Evolutionary conservation across 176 grass and related monocot genomes (phyloP), one percentile per base, ranked within the genome.

Genomic region (Oryza glaberrima): DNA sequence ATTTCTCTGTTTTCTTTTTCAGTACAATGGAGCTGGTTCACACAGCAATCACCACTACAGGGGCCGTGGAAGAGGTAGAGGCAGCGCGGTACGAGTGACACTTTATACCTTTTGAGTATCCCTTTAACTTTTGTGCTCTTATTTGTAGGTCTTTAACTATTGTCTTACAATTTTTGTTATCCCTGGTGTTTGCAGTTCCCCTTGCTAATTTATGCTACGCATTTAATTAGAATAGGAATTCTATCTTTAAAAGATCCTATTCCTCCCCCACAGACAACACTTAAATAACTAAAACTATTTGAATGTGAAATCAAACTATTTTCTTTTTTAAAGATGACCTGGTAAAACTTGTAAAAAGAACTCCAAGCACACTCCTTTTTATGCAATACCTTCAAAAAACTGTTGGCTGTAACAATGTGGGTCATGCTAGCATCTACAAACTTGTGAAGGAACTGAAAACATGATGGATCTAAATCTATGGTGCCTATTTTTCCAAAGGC

Each of bases 61-160:
- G 83, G 91, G 94, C 14, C 81, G 91, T 65, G 91, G 94, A 89
- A 94, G 94, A 72, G 91, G 88, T 32, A 86, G 93, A 88, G 90
- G 90, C 56, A 92, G 84, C 82, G 86, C 80, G 91, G 94, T 93
- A 96, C 69, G 70, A 63, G 8, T 63, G 7, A 23, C n/a, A 63
- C 51, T 2, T 84, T n/a, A 72, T 81, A 47, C 11, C 2, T 25
- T 3, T 25, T 73, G 47, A 51, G 32, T 65, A 70, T 80, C 12
- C 23, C 3, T 68, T 72, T n/a, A 11, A 44, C 30, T 70, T 86
- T 32, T 82, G 46, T 12, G 22, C 67, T 46, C 9, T 26, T 15
- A 13, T 43, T 84, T 25, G 34, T 43, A 65, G 15, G 41, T 32
- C 25, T 22, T 22, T 22, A 17, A 83, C 78, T 67, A 12, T 46